A percentile compares a stretch with the other conserved stretches of the same genome.
Evolutionary conservation across 169 alveolate species (phyloP).

Genomic region (Babesia caballi): DNA sequence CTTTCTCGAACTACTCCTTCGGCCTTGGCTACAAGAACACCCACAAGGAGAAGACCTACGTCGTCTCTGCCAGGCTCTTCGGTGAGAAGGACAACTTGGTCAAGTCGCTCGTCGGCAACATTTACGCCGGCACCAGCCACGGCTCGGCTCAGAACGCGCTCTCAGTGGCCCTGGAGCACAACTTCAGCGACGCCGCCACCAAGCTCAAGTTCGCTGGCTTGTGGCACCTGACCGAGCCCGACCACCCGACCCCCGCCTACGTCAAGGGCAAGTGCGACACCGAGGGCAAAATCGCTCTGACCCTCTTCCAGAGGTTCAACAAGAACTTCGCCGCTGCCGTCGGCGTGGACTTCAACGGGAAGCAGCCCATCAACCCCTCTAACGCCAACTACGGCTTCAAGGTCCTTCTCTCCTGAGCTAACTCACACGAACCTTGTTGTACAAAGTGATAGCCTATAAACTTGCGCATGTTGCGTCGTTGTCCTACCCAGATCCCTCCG

Average conservation of each 20-base stretch:
- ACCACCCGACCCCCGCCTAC: constrained; percentile 33
- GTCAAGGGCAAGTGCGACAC: constrained; percentile 63
- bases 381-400: constrained; percentile 60
- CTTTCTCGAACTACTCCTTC: constrained; percentile 13
- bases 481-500: too few species aligned
- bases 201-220: constrained; percentile 48
- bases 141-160: constrained; percentile 33
- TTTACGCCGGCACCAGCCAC: constrained; percentile 19
- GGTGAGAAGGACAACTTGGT: constrained; percentile 31
- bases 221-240: constrained; percentile 49
- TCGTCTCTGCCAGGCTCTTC: constrained; percentile 44
- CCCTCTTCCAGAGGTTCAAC: constrained; percentile 57
- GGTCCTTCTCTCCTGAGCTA: constrained; percentile 11
- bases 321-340: constrained; percentile 19
- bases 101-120: constrained; percentile 46
- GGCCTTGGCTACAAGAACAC: constrained; percentile 45
- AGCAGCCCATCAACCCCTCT: constrained; percentile 10
- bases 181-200: constrained; percentile 18
- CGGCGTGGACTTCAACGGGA: constrained; percentile 49
- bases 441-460: too few species aligned
- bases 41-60: constrained; percentile 23
- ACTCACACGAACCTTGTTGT: not conserved
- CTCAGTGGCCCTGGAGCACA: constrained; percentile 48
- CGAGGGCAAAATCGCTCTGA: constrained; percentile 46
- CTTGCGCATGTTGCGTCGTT: too few species aligned